Evolutionary conservation across 2,329 filamentous ascomycete genomes (phyloP), one percentile per base, ranked within the genome.

Genomic region (Trichophyton mentagrophytes): DNA sequence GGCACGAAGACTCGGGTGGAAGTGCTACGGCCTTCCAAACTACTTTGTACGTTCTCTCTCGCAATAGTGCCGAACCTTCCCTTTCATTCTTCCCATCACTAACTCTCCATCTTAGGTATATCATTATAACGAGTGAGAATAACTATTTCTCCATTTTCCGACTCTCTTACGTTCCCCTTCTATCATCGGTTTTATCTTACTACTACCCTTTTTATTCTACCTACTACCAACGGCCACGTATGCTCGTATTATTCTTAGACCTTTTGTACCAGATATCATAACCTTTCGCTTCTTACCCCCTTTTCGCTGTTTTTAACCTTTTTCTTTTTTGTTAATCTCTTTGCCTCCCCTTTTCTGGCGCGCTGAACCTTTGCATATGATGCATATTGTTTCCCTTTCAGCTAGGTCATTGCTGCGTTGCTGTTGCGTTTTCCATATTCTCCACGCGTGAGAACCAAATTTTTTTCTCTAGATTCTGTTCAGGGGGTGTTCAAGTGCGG

Each of bases 1-100:
- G 93, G 91, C 91, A 11, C 87, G 84, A 72, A 80, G 93, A 65
- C 74, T 99, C 69, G 90, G 90, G 57, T 96, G 90, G 85, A 81
- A 86, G 64, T 83, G 88, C 62, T 90, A 82, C 67, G 93, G 93
- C n/a, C 77, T 97, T 69, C 93, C 93, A 47, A 96, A 97, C 77
- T 99, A 99, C 77, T 91, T 92, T 80, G 93, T 96, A 76, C 72
- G 83, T 76, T 42, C 15, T 7, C 15, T 17, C 9, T 49, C 15
- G 1, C 27, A 27, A 27, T 30, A 7, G 27, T 6, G 6, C 27
- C 27, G 1, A 30, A 60, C 49, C 5, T 22, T 22, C 15, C 11
- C n/a, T 22, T 4, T n/a, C 9, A 6, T 20, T 25, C 55, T n/a
- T 40, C 6, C 40, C 9, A 9, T 49, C 15, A 30, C 61, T 64